Percentiles rank a stretch among this genome's conserved stretches.
Conservation (phyloP, 73 alveolate genomes). For the Blepharisma stoltei region DNA sequence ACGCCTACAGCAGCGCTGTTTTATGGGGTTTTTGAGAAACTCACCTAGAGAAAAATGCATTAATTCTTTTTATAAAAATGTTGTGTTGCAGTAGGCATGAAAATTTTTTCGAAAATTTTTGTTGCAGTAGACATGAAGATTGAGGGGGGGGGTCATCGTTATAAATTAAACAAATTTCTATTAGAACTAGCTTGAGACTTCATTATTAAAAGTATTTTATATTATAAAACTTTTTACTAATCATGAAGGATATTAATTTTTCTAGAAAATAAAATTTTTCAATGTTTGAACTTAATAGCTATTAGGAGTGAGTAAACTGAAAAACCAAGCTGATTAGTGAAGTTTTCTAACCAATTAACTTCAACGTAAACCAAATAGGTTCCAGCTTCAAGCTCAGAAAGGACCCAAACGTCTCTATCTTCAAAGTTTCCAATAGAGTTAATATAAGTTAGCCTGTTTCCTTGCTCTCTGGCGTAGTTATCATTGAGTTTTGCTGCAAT, state of each 20-base stretch:
- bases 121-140: too few relatives aligned
- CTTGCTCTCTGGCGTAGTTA: slow-evolving; percentile 14
- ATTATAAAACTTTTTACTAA: too few relatives aligned
- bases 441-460: background rate
- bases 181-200: too few relatives aligned
- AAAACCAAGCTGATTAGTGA: background rate
- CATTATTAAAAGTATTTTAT: background rate
- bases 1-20: too few relatives aligned
- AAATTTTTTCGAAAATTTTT: too few relatives aligned
- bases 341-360: slow-evolving; percentile 42
- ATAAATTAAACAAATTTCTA: too few relatives aligned
- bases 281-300: background rate
- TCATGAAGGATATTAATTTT: background rate
- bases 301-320: background rate
- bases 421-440: background rate
- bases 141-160: too few relatives aligned
- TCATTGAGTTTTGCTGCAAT: background rate
- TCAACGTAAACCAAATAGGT: slow-evolving; percentile 66
- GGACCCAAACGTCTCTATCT: slow-evolving; percentile 68
- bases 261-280: background rate
- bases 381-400: slow-evolving; percentile 56
- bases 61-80: too few relatives aligned
- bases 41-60: too few relatives aligned
- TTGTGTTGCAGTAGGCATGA: too few relatives aligned
- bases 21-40: too few relatives aligned